Evolutionary conservation across 768 basidiomycete genomes (phyloP), one percentile per base, ranked within the genome.

Genomic region (Boletus sensibilis): DNA sequence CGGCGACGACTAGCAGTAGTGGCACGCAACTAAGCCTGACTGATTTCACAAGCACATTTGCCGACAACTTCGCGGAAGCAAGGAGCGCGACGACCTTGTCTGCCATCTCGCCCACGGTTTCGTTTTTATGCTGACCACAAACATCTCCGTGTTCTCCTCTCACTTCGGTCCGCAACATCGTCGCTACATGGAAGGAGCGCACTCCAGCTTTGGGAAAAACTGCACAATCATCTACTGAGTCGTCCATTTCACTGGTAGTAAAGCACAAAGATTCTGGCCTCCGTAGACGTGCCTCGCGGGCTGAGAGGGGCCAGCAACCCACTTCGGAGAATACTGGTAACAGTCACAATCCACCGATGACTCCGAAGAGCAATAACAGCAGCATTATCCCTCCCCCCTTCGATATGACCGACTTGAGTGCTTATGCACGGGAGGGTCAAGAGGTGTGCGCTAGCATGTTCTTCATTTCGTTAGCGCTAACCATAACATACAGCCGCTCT

Each of bases 151-250:
- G 87, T 10, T 88, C 86, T 5, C 88, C 90, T 1, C 74, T 90
- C 27, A 78, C 84, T 1, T 88, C 86, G 5, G 86, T 93, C 23
- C 81, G 88, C 33, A 92, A 92, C 60, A 83, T 92, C 38, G 86
- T 93, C 8, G 82, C 84, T 0, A 77, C 86, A 9, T 93, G 90
- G 89, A 92, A 90, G 67, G 87, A 90, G 57, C 81, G 87, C 20
- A 86, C 87, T 0, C 86, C 79, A 0, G 75, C 77, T 21, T 57
- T 75, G 13, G 72, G 72, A 3, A 64, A 72, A 16, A 11, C 49
- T 6, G 39, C 64, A 0, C 72, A 76, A 37, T 74, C 76, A 1
- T 62, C 75, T 3, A 72, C 73, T 2, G 76, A 72, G 1, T 78
- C 79, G 0, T 74, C 74, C 1, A 64, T 69, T 42, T 77, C 80